Evolutionary conservation across 1,284 basidiomycete genomes (phyloP).

Genomic region (Phylloporus sp.): DNA sequence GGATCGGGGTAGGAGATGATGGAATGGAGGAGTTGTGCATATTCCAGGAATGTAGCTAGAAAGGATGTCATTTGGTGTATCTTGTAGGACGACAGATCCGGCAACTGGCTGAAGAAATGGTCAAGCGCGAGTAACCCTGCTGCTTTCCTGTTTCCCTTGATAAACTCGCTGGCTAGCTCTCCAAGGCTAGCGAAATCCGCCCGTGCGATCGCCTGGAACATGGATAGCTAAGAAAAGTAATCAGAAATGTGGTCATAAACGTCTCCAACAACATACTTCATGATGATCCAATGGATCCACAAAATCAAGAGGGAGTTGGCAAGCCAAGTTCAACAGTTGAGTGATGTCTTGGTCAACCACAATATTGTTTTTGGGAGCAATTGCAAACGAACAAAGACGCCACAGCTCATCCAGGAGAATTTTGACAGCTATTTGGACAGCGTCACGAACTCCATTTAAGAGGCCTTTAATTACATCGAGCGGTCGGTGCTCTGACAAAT

Average conservation of each 20-base stretch:
- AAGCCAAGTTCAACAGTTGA: conserved; percentile 27
- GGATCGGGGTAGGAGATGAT: conserved; percentile 41
- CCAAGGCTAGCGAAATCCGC: conserved; percentile 19
- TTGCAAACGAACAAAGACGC: conserved; percentile 32
- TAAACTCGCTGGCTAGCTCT: conserved; percentile 21
- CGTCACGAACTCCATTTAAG: conserved; percentile 44
- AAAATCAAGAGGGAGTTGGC: conserved; percentile 21
- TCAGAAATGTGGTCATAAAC: background rate
- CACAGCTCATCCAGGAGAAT: conserved; percentile 19
- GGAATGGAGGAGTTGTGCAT: conserved; percentile 44
- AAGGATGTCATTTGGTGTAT: conserved; percentile 39
- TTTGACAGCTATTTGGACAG: conserved; percentile 42
- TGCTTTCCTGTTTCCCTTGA: conserved; percentile 7
- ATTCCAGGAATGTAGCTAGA: conserved; percentile 47
- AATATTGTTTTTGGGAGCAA: conserved; percentile 18
- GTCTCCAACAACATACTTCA: conserved; percentile 22
- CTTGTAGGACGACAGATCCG: conserved; percentile 18
- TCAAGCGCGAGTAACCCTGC: conserved; percentile 37
- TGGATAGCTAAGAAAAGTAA: conserved; percentile 23
- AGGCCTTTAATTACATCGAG: conserved; percentile 58
- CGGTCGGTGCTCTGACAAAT: conserved; percentile 58
- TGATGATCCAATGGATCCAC: conserved; percentile 24
- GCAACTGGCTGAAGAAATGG: conserved; percentile 30
- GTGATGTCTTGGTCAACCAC: conserved; percentile 9
- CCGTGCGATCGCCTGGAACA: conserved; percentile 33